These are phyloP conservation scores for Xylariaceae sp. DNA, from an alignment of 2,329 filamentous ascomycete species.

Conservation along the genomic window DNA sequence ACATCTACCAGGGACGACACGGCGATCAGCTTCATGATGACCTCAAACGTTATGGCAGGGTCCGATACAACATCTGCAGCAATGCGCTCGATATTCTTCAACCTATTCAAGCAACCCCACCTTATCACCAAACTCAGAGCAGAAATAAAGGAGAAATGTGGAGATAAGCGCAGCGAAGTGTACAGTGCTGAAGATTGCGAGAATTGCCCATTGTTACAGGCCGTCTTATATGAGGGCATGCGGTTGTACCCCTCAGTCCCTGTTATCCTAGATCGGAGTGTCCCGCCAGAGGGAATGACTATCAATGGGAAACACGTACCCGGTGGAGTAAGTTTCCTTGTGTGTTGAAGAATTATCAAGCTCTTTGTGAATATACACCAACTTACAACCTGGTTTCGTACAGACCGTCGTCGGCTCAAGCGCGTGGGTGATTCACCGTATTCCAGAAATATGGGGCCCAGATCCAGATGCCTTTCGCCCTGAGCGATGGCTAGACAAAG, in stretches of 20 bases:
- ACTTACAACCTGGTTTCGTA: background rate
- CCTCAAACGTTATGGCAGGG: conserved; percentile 18
- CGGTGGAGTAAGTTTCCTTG: conserved; percentile 10
- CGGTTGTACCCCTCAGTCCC: conserved; percentile 4
- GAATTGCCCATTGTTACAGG: conserved; percentile 11
- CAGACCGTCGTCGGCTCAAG: conserved; percentile 15
- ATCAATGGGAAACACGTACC: conserved; percentile 12
- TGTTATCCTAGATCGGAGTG: conserved; percentile 11
- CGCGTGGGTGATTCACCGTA: conserved; percentile 12
- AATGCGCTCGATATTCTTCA: conserved; percentile 13
- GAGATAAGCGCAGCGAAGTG: conserved; percentile 1
- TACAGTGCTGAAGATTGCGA: conserved; percentile 6
- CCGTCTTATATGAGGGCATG: conserved; percentile 13
- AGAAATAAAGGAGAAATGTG: conserved; percentile 5
- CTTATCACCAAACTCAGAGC: conserved; percentile 4
- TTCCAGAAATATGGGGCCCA: conserved; percentile 8
- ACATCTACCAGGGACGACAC: conserved; percentile 5
- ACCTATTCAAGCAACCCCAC: conserved; percentile 8
- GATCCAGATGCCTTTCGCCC: conserved; percentile 14
- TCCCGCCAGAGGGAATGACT: conserved; percentile 13
- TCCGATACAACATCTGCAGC: conserved; percentile 16
- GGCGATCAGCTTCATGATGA: conserved; percentile 17
- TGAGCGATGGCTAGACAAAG: conserved; percentile 13
- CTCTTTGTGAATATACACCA: background rate
- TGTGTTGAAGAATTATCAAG: background rate